Evolutionary conservation across 441 rosid genomes (phyloP).

Genomic region (Mallotus repandus): DNA sequence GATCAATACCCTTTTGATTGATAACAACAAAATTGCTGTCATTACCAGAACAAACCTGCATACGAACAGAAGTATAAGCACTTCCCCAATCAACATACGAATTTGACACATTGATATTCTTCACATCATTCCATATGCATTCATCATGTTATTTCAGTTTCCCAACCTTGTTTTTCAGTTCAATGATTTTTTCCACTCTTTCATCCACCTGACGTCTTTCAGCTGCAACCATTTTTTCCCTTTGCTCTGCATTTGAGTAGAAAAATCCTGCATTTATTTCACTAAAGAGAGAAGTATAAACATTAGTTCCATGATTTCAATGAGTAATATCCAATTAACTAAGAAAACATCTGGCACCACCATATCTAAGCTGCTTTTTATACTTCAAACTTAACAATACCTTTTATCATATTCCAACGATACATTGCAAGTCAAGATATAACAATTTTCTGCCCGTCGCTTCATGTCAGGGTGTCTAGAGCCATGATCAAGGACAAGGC

Average conservation of each 20-base stretch:
- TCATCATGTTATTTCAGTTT: neutral
- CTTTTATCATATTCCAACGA: constrained; percentile 97
- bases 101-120: neutral
- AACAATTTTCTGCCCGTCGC: constrained; percentile 90
- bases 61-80: constrained; percentile 7
- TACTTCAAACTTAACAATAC: constrained; percentile 28
- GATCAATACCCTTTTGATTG: constrained; percentile 98
- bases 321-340: neutral
- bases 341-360: neutral
- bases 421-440: constrained; percentile 92
- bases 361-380: neutral
- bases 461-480: constrained; percentile 99
- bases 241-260: constrained; percentile 97
- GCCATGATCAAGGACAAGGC: constrained; percentile 97
- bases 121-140: neutral
- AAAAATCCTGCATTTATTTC: constrained; percentile 98
- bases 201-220: constrained; percentile 90
- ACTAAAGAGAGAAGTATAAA: constrained; percentile 40
- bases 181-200: constrained; percentile 78
- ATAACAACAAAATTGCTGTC: constrained; percentile 75
- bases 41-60: constrained; percentile 85
- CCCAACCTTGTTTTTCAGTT: constrained; percentile 74
- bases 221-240: constrained; percentile 96
- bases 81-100: neutral
- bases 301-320: constrained; percentile 27